A percentile compares a stretch with the other conserved stretches of the same genome.
These are phyloP conservation scores for Cutaneotrichosporon sp. DNA, from an alignment of 1,284 basidiomycete genomes.

Conservation along the genomic window DNA sequence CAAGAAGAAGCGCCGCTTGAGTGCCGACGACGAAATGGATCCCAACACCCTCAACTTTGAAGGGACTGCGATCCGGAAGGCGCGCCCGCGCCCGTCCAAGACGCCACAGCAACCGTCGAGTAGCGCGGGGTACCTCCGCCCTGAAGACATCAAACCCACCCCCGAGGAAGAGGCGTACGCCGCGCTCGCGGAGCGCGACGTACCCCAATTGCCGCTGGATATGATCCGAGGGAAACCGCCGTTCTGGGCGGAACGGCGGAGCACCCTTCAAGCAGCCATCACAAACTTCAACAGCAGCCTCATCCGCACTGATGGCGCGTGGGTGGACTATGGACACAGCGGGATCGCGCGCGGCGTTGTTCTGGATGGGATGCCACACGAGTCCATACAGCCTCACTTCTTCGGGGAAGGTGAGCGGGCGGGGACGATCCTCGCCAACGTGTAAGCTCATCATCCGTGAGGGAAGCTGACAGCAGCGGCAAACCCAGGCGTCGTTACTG, in stretches of 20 bases:
- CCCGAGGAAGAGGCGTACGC: constrained; percentile 31
- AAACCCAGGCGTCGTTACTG: background rate
- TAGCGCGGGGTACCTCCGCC: constrained; percentile 1
- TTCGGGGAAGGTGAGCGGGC: constrained; percentile 36
- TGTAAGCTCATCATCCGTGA: constrained; percentile 29
- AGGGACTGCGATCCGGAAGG: constrained; percentile 17
- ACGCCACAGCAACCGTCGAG: background rate
- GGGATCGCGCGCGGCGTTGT: constrained; percentile 46
- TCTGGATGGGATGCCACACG: constrained; percentile 37
- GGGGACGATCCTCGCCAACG: constrained; percentile 39
- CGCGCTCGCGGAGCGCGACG: constrained; percentile 29
- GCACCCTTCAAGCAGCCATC: constrained; percentile 32
- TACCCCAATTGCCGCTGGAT: constrained; percentile 19
- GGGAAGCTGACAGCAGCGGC: constrained; percentile 4
- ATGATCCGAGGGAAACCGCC: constrained; percentile 37
- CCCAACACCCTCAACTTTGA: constrained; percentile 28
- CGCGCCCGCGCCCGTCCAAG: constrained; percentile 7
- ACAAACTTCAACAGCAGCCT: constrained; percentile 41
- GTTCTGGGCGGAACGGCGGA: constrained; percentile 43
- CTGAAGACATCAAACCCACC: constrained; percentile 21
- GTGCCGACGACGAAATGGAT: constrained; percentile 30
- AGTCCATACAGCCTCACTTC: constrained; percentile 27
- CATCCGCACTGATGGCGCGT: constrained; percentile 35
- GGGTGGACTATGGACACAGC: constrained; percentile 40
- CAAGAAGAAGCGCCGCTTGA: constrained; percentile 40